These are phyloP conservation scores for Phaeosphaeriaceae sp. DNA, from an alignment of 2,329 filamentous ascomycete species.

Conservation along the genomic window DNA sequence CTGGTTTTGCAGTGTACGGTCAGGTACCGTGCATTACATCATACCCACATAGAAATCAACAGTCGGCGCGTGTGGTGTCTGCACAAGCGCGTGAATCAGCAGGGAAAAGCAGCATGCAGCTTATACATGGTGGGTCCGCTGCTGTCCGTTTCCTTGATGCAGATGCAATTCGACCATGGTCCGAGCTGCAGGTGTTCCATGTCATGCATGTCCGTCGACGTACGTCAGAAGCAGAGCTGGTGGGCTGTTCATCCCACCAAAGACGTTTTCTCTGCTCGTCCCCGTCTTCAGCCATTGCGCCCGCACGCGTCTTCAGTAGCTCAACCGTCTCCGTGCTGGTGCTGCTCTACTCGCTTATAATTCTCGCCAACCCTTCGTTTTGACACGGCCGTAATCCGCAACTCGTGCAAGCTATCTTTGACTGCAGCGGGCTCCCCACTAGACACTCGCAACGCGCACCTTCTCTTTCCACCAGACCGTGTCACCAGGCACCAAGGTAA, in stretches of 20 bases:
- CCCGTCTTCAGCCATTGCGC: slow-evolving; percentile 3
- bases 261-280: slow-evolving; percentile 6
- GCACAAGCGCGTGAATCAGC: slow-evolving; percentile 21
- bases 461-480: slow-evolving; percentile 14
- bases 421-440: not conserved
- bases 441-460: slow-evolving; percentile 2
- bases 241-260: slow-evolving; percentile 26
- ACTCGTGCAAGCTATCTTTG: not conserved
- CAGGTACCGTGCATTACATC: slow-evolving; percentile 26
- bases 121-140: not conserved
- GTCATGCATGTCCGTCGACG: not conserved
- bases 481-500: slow-evolving; percentile 12
- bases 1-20: not conserved
- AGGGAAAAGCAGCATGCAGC: slow-evolving; percentile 16
- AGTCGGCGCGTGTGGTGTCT: slow-evolving; percentile 6
- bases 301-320: slow-evolving; percentile 2
- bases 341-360: slow-evolving; percentile 4
- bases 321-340: slow-evolving; percentile 6
- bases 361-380: not conserved
- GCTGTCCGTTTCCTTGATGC: not conserved
- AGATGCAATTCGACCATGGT: not conserved
- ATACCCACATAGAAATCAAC: slow-evolving; percentile 21
- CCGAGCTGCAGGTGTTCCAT: not conserved
- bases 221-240: slow-evolving; percentile 13
- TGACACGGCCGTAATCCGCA: not conserved